phyloP scores from a whole-genome alignment of 2,329 filamentous ascomycete genomes.

The Phaeosphaeria sp. region DNA sequence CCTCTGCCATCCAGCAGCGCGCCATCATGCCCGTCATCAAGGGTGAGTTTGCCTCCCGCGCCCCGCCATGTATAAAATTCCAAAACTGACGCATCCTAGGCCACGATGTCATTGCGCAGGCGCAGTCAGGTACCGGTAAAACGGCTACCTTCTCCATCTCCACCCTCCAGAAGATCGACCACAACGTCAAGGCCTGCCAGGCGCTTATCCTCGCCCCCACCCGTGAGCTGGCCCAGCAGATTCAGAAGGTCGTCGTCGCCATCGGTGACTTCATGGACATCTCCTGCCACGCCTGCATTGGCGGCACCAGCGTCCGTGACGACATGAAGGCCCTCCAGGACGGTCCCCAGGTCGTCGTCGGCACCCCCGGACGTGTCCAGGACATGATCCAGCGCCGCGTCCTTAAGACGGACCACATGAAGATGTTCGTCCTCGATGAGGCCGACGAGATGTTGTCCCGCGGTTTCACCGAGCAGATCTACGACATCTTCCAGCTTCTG shows the following conservation, averaged over 20 bases:
- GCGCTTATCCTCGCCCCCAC: conserved; percentile 97
- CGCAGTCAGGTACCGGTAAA: conserved; percentile 99
- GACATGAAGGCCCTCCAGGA: conserved; percentile 98
- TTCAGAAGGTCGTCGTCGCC: conserved; percentile 98
- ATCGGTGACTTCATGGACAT: conserved; percentile 99
- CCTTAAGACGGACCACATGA: conserved; percentile 96
- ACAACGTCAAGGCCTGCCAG: conserved; percentile 94
- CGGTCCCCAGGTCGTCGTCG: conserved; percentile 95
- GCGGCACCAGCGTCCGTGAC: conserved; percentile 96
- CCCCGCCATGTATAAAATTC: conserved; percentile 8
- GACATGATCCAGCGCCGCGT: conserved; percentile 99
- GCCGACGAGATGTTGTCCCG: conserved; percentile 99
- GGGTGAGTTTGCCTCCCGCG: conserved; percentile 65
- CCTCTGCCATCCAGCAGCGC: conserved; percentile 99
- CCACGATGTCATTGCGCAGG: conserved; percentile 99
- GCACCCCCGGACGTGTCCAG: conserved; percentile 96
- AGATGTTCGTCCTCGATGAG: conserved; percentile 99
- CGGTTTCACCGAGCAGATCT: conserved; percentile 99
- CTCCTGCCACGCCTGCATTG: conserved; percentile 99
- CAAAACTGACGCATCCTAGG: conserved; percentile 55
- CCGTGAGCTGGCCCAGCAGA: conserved; percentile 98
- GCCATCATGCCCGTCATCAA: conserved; percentile 99
- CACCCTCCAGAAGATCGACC: conserved; percentile 98
- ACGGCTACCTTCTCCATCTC: conserved; percentile 99
- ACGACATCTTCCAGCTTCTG: conserved; percentile 99